Percentiles rank a stretch among this genome's conserved stretches.
Conservation (phyloP, 257 asterid genomes). For the Paulownia fortunei region DNA sequence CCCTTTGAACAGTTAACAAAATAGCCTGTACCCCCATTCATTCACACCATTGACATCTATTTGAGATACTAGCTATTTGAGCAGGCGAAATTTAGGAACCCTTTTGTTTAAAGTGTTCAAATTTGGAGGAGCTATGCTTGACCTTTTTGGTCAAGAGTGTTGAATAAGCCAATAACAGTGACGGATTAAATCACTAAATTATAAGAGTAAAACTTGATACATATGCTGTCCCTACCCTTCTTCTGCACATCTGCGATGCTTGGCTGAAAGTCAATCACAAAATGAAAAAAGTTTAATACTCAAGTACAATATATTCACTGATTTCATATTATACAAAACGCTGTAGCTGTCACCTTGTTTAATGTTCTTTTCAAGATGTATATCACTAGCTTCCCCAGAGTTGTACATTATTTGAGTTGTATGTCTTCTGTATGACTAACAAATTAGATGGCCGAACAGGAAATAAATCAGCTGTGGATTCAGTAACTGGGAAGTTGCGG, state of each 20-base stretch:
- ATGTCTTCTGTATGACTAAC: not conserved
- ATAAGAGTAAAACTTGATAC: not conserved
- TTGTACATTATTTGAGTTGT: not conserved
- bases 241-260: not conserved
- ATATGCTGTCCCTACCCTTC: not conserved
- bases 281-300: not conserved
- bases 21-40: not conserved
- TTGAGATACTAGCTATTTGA: not conserved
- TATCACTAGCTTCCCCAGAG: not conserved
- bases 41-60: not conserved
- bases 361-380: not conserved
- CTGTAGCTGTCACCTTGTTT: not conserved
- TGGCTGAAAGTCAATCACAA: not conserved
- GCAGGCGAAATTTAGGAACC: not conserved
- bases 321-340: not conserved
- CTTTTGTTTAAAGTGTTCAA: too few relatives aligned
- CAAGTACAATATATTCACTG: not conserved
- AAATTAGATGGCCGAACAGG: constrained; percentile 48
- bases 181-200: not conserved
- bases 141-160: too few relatives aligned
- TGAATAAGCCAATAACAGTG: not conserved
- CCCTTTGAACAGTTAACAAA: too few relatives aligned
- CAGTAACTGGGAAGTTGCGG: constrained; percentile 87
- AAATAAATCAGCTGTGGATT: constrained; percentile 73
- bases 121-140: too few relatives aligned